Percentiles rank a stretch among this genome's conserved stretches.
Evolutionary conservation across 1,284 basidiomycete species (phyloP).

Genomic region (Bondarzewia mesenterica): DNA sequence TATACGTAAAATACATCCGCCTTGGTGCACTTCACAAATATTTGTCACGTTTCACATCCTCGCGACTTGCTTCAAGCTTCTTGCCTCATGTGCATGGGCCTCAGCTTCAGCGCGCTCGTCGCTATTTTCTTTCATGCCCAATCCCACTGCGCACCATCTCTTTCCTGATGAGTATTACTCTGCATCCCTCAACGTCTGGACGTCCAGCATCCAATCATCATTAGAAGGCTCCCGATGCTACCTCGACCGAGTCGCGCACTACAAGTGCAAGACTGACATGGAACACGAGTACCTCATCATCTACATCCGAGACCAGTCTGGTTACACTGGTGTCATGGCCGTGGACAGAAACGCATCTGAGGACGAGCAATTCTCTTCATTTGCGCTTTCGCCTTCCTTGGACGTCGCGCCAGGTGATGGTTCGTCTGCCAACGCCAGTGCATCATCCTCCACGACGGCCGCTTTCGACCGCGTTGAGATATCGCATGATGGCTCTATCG

Average conservation of each 20-base stretch:
- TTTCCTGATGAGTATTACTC: slow-evolving; percentile 7
- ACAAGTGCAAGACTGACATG: slow-evolving; percentile 12
- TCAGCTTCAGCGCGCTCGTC: no score
- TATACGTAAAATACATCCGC: no score
- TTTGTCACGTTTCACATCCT: no score
- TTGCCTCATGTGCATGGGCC: no score
- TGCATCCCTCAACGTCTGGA: slow-evolving; percentile 9
- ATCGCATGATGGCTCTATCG: slow-evolving; percentile 11
- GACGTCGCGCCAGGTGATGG: no score
- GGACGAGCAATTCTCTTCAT: not conserved
- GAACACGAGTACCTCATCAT: slow-evolving; percentile 14
- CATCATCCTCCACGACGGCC: not conserved
- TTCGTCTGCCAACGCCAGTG: not conserved
- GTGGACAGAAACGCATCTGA: slow-evolving; percentile 12
- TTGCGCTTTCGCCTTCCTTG: slow-evolving; percentile 2
- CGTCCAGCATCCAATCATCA: slow-evolving; percentile 3
- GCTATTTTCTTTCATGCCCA: not conserved
- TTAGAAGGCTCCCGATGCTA: slow-evolving; percentile 3
- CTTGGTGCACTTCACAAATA: no score
- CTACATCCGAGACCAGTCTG: slow-evolving; percentile 6
- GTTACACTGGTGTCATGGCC: slow-evolving; percentile 8
- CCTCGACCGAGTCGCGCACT: slow-evolving; percentile 11
- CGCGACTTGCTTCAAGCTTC: no score
- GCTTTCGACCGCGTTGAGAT: slow-evolving; percentile 13
- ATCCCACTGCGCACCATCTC: not conserved